phyloP scores from a whole-genome alignment of 2,329 filamentous ascomycete species.

The Penicillium sp. region DNA sequence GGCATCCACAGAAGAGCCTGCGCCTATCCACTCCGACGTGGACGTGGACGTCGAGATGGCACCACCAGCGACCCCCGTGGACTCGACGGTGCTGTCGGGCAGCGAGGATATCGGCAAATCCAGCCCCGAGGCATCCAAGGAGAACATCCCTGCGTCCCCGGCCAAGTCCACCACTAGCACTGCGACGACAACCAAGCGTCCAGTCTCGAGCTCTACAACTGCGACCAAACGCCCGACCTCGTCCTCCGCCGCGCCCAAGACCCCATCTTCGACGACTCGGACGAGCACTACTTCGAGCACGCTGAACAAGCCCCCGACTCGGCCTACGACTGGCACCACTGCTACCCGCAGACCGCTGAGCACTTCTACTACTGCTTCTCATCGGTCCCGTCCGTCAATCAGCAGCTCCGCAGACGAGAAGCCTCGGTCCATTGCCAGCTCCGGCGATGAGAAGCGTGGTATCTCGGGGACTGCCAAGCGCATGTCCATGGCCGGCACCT shows the following conservation, averaged over 20 bases:
- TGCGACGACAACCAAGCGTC: constrained; percentile 41
- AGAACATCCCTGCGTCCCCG: constrained; percentile 40
- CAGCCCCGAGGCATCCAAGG: constrained; percentile 47
- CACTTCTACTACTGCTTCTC: constrained; percentile 45
- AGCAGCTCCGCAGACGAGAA: constrained; percentile 54
- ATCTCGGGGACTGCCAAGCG: constrained; percentile 53
- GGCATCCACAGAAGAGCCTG: constrained; percentile 44
- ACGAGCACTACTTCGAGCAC: constrained; percentile 43
- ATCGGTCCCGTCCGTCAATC: constrained; percentile 50
- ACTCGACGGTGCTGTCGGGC: constrained; percentile 41
- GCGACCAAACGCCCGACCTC: constrained; percentile 45
- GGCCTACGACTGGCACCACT: constrained; percentile 42
- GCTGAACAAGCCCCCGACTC: constrained; percentile 53
- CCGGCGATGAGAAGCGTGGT: constrained; percentile 52
- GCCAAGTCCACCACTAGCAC: constrained; percentile 40
- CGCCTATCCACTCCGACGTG: constrained; percentile 36
- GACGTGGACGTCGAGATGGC: constrained; percentile 39
- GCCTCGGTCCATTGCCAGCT: constrained; percentile 49
- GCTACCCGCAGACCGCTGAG: constrained; percentile 45
- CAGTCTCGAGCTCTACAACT: constrained; percentile 42
- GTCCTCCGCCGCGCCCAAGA: constrained; percentile 39
- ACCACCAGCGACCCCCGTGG: constrained; percentile 44
- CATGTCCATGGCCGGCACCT: constrained; percentile 51
- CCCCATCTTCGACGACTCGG: constrained; percentile 37
- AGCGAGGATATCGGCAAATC: constrained; percentile 41